Conservation (phyloP, 2,329 filamentous ascomycete species). For the Calonectria leucothoes region DNA sequence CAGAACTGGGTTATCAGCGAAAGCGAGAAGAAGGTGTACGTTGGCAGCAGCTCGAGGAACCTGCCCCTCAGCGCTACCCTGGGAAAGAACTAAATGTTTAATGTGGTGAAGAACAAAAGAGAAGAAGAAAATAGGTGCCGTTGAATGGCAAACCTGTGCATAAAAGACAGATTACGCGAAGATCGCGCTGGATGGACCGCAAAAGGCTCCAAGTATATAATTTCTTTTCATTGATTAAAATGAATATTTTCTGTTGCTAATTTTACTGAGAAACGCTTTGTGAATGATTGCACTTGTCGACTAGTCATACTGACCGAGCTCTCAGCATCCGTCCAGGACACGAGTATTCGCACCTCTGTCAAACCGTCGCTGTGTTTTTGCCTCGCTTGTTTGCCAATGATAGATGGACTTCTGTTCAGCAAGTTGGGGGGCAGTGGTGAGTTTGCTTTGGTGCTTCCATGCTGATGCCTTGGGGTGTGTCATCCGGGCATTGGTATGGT, state of each 20-base stretch:
- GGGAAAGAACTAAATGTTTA: not conserved
- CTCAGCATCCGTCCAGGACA: not conserved
- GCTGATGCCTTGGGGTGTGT: not conserved
- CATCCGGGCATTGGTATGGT: not conserved
- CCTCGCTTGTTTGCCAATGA: slow-evolving; percentile 6
- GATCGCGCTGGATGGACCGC: not conserved
- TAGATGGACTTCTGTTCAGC: not conserved
- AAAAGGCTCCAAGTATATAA: slow-evolving; percentile 11
- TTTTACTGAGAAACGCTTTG: not conserved
- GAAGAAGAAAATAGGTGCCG: not conserved
- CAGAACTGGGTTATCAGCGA: slow-evolving; percentile 85
- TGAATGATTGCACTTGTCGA: not conserved
- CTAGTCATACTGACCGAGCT: not conserved
- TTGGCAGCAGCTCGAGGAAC: slow-evolving; percentile 67
- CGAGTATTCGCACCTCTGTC: not conserved
- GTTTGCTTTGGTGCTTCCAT: not conserved
- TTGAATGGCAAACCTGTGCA: not conserved
- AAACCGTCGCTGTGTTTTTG: not conserved
- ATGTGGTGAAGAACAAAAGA: not conserved
- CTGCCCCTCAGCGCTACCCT: slow-evolving; percentile 54
- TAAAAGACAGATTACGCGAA: not conserved
- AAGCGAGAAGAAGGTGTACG: slow-evolving; percentile 63
- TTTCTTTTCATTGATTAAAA: slow-evolving; percentile 12
- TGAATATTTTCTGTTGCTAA: not conserved
- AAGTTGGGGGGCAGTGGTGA: not conserved